Base-by-base conservation (phyloP, 139 green algal species). In the Nannochloris sp. region DNA sequence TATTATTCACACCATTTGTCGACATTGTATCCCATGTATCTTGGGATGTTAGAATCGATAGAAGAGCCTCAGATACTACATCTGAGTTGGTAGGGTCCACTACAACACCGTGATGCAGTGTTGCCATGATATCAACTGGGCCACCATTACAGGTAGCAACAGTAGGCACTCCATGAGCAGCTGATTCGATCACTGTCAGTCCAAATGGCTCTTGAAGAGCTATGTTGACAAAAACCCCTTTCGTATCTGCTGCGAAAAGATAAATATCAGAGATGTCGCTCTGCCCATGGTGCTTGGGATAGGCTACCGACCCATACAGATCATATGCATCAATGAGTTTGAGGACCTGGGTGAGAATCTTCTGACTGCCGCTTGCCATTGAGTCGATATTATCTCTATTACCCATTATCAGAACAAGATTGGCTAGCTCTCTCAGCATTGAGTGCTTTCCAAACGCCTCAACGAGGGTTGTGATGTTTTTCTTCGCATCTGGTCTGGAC, bases 351-450 rank as follows among this genome's bases (percentile, higher is more conserved):
- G 78, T 77, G 65, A 97, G 68, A 14, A 97, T 84, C 48, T 88
- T 85, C 13, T 79, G 62, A 46, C 64, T 85, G 66, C 85, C 83
- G 5, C 62, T 45, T 2, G 89, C 77, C 84, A 97, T 87, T 46
- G 62, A 69, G 50, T 96, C 85, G 62, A 97, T 94, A 43, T 75
- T 72, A 67, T 95, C 83, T 5, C 91, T 71, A 70, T 95, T 96
- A 67, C 90, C 89, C 89, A 97, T 91, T 51, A 97, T 68, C 10
- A 97, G 79, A 59, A 96, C 91, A 61, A 97, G 79, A 79, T 97
- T 97, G 44, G 89, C 87, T 28, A 97, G 74, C 57, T 95, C 82
- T 3, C 87, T 66, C 63, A 97, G 79, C 56, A 82, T 78, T 26
- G 68, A 59, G 71, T 80, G 82, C 70, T 85, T 49, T 28, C 84